phyloP scores from a whole-genome alignment of 441 rosid genomes.

The Brassica balearica region DNA sequence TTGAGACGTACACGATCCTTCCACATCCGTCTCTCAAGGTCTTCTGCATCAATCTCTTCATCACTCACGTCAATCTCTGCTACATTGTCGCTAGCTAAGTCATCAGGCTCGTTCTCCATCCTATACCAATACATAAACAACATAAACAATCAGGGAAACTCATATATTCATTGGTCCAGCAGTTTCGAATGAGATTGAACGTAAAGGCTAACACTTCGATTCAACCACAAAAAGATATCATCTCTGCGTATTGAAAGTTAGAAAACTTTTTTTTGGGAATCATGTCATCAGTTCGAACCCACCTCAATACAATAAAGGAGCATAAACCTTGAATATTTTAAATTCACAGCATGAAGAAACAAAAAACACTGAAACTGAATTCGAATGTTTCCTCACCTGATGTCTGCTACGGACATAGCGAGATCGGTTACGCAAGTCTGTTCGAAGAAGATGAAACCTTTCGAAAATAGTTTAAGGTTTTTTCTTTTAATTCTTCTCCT shows the following conservation, averaged over 20 bases:
- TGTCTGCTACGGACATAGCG: constrained; percentile 2
- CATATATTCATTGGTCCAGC: constrained; percentile 5
- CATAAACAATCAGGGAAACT: background rate
- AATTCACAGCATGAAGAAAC: background rate
- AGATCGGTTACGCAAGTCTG: background rate
- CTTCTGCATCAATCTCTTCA: constrained; percentile 90
- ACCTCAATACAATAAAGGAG: background rate
- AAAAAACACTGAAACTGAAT: background rate
- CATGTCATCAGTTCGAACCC: background rate
- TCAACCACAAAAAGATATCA: background rate
- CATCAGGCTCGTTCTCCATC: constrained; percentile 57
- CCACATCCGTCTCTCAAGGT: constrained; percentile 95
- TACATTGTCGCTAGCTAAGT: constrained; percentile 73
- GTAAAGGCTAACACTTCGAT: background rate
- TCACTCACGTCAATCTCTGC: constrained; percentile 97
- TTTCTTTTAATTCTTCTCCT: background rate
- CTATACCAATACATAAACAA: constrained; percentile 31
- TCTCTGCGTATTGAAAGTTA: background rate
- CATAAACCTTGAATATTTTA: background rate
- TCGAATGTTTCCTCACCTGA: background rate
- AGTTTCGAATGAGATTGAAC: constrained; percentile 12
- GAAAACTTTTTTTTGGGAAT: background rate
- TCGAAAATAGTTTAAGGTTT: background rate
- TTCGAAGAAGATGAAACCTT: background rate
- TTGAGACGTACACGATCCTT: constrained; percentile 86